Conservation (phyloP, 192 early-diverging fungal genomes). For the Globomyces pollinis-pini region DNA sequence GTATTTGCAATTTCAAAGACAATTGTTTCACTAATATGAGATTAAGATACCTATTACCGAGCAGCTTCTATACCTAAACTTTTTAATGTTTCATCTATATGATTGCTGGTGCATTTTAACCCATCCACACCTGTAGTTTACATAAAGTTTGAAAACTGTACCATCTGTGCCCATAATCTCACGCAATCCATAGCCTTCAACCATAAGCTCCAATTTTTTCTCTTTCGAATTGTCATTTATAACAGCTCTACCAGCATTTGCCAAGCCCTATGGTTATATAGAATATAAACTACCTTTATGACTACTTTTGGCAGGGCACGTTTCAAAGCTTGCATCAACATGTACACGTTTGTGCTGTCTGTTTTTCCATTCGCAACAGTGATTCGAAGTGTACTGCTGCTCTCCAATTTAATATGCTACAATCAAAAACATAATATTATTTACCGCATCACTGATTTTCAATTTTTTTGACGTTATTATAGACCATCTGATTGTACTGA, state of each 20-base stretch:
- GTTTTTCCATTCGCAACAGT: conserved; percentile 22
- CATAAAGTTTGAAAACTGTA: conserved; percentile 18
- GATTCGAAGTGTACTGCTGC: conserved; percentile 29
- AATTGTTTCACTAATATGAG: conserved; percentile 78
- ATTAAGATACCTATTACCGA: no score
- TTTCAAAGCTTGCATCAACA: conserved; percentile 72
- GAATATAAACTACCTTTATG: conserved; percentile 62
- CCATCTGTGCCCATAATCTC: conserved; percentile 96
- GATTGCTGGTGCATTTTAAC: conserved; percentile 70
- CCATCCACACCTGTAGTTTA: conserved; percentile 62
- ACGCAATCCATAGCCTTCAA: conserved; percentile 89
- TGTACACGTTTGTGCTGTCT: conserved; percentile 54
- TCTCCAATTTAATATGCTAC: conserved; percentile 33
- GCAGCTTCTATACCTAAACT: conserved; percentile 97
- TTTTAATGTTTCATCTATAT: conserved; percentile 84
- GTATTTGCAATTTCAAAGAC: conserved; percentile 81
- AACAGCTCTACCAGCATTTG: conserved; percentile 75
- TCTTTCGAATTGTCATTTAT: conserved; percentile 61
- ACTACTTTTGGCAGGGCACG: conserved; percentile 78
- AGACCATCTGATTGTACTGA: conserved; percentile 67
- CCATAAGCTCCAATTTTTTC: conserved; percentile 56
- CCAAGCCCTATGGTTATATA: conserved; percentile 57
- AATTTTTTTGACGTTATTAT: conserved; percentile 77
- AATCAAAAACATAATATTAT: background rate
- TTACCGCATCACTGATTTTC: conserved; percentile 67